Percentiles rank a stretch among this genome's conserved stretches.
Evolutionary conservation across 2,329 filamentous ascomycete genomes (phyloP).

Genomic region (Stagonosporopsis rhizophila): DNA sequence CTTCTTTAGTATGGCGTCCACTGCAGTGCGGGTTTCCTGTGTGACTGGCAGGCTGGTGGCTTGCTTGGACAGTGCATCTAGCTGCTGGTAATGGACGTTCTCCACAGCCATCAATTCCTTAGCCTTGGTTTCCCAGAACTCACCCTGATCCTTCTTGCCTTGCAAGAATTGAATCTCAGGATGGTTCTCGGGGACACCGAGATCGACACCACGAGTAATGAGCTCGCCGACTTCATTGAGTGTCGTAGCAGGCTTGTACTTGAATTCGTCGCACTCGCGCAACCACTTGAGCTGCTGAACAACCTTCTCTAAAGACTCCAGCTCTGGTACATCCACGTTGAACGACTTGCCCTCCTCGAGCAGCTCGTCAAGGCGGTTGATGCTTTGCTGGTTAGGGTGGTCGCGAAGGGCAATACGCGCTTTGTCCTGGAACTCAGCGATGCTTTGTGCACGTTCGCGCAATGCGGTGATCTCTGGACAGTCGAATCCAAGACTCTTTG

Average conservation of each 20-base stretch:
- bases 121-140: slow-evolving; percentile 91
- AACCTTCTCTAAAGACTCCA: slow-evolving; percentile 80
- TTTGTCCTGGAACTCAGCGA: slow-evolving; percentile 82
- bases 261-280: slow-evolving; percentile 72
- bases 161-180: slow-evolving; percentile 78
- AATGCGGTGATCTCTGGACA: slow-evolving; percentile 88
- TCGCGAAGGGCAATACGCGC: slow-evolving; percentile 75
- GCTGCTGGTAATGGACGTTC: slow-evolving; percentile 88
- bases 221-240: slow-evolving; percentile 81
- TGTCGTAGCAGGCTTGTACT: slow-evolving; percentile 68
- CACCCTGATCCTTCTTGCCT: slow-evolving; percentile 77
- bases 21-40: slow-evolving; percentile 76
- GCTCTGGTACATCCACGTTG: slow-evolving; percentile 89
- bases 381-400: slow-evolving; percentile 54
- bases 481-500: slow-evolving; percentile 88
- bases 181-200: slow-evolving; percentile 81
- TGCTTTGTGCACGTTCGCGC: slow-evolving; percentile 82
- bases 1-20: slow-evolving; percentile 93
- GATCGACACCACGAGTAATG: slow-evolving; percentile 76
- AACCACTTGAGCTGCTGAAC: slow-evolving; percentile 91
- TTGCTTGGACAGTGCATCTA: slow-evolving; percentile 89
- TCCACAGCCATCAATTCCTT: slow-evolving; percentile 93
- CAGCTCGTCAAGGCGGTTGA: slow-evolving; percentile 83
- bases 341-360: slow-evolving; percentile 89
- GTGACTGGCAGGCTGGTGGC: slow-evolving; percentile 82